Evolutionary conservation across 2,329 filamentous ascomycete species (phyloP), one percentile per base, ranked within the genome.

Genomic region (Colletotrichum phormii): DNA sequence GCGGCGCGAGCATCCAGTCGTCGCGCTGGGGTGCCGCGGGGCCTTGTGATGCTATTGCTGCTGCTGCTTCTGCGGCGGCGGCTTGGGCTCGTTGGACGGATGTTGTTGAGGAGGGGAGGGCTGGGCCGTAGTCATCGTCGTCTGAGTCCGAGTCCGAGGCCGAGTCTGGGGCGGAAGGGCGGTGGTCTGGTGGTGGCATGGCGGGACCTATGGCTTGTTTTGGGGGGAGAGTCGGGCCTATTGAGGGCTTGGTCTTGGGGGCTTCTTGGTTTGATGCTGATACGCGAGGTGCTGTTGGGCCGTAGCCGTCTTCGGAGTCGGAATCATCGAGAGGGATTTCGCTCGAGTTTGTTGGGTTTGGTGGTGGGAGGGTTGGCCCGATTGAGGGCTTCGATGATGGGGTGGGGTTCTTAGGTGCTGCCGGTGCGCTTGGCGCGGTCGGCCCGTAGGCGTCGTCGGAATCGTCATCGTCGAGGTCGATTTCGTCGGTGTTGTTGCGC

Each of bases 1-100:
- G 93, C 1, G 93, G 93, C 1, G 90, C 89, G 59, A 95, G 86
- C 93, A 95, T 95, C 93, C 93, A 95, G 78, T 94, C 92, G 84
- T 97, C 95, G 77, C 96, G 92, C 80, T 92, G 89, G 5, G 88
- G 86, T 61, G 89, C 87, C 22, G 81, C 76, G 49, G 85, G 75
- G 15, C 75, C 77, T 8, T 77, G 79, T 5, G 82, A 75, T 4
- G 77, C 71, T 18, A 76, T 63, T 5, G 77, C 72, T 29, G 79
- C 74, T 15, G 79, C 76, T 3, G 81, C 79, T 1, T 81, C 79
- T 1, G 81, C 76, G 12, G 83, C 81, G 15, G 83, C 82, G 60
- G 87, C 87, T 80, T 77, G 74, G 18, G 61, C n/a, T 42, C 71
- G 60, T 42, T 73, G 71, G 2, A 61, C 67, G 77, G 80, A 78